Evolutionary conservation across 441 rosid species (phyloP).

Genomic region (Pelargonium myrrhifolium): DNA sequence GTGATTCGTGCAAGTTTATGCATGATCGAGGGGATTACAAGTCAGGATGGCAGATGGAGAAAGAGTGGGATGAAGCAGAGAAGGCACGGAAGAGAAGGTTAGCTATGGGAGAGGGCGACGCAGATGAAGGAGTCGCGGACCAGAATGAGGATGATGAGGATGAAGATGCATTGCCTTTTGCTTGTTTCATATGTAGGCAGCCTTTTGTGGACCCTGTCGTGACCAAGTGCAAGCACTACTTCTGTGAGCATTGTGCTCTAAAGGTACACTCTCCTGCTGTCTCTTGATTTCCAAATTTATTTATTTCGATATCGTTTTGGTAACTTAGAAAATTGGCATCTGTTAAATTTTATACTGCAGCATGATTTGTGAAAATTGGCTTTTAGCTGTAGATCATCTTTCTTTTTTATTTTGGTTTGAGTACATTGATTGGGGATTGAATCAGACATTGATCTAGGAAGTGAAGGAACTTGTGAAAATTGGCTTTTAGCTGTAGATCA

Average conservation of each 20-base stretch:
- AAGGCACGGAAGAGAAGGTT: slow-evolving; percentile 69
- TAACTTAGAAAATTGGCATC: neutral
- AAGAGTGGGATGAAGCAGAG: slow-evolving; percentile 89
- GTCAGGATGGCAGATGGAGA: slow-evolving; percentile 86
- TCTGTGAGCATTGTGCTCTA: slow-evolving; percentile 91
- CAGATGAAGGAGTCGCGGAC: slow-evolving; percentile 36
- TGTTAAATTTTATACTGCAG: no score
- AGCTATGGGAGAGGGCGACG: slow-evolving; percentile 56
- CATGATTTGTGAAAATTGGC: no score
- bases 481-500: no score
- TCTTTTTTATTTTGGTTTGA: no score
- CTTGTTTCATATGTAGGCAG: slow-evolving; percentile 79
- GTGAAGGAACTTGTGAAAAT: no score
- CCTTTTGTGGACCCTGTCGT: slow-evolving; percentile 80
- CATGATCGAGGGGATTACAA: slow-evolving; percentile 93
- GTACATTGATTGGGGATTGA: no score
- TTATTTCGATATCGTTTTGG: neutral
- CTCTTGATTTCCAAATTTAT: neutral
- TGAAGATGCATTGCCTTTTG: slow-evolving; percentile 70
- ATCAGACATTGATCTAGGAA: no score
- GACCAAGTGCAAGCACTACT: slow-evolving; percentile 85
- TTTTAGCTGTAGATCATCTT: no score
- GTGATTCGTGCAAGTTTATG: slow-evolving; percentile 85
- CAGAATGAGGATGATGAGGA: slow-evolving; percentile 30
- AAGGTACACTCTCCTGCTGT: slow-evolving; percentile 37